Conservation (phyloP, 164 flowering plant genomes). For the Umbilicus rupestris region DNA sequence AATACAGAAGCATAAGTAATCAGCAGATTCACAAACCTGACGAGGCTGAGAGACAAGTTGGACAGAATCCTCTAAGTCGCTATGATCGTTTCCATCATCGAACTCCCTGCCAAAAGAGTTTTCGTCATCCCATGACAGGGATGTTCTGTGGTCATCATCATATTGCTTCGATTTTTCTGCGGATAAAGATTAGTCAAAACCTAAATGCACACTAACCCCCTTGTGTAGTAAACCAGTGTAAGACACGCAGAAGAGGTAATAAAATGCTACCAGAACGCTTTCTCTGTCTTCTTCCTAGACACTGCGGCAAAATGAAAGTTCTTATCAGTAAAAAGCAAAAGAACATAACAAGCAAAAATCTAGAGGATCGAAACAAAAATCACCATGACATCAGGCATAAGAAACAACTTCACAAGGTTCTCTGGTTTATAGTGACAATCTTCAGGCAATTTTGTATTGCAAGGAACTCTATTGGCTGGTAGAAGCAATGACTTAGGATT, state of each 20-base stretch:
- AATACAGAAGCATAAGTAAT: not conserved
- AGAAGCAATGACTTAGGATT: slow-evolving; percentile 63
- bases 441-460: slow-evolving; percentile 71
- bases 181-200: slow-evolving; percentile 2
- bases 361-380: not conserved
- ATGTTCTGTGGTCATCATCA: slow-evolving; percentile 31
- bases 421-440: slow-evolving; percentile 98
- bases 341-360: not conserved
- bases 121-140: slow-evolving; percentile 55
- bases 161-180: slow-evolving; percentile 40
- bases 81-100: slow-evolving; percentile 48
- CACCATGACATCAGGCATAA: slow-evolving; percentile 78
- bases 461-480: slow-evolving; percentile 53
- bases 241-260: not conserved
- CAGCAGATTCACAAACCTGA: slow-evolving; percentile 41
- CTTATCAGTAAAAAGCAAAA: slow-evolving; percentile 1
- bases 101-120: slow-evolving; percentile 28
- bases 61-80: slow-evolving; percentile 54
- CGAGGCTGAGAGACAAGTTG: slow-evolving; percentile 80
- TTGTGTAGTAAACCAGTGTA: not conserved
- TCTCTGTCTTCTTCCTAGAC: slow-evolving; percentile 59
- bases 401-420: slow-evolving; percentile 89
- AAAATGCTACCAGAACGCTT: slow-evolving; percentile 34
- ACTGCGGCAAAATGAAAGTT: slow-evolving; percentile 32
- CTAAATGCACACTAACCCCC: not conserved